phyloP scores from a whole-genome alignment of 1,139 yeast genomes.

The Zygoascus sp. region DNA sequence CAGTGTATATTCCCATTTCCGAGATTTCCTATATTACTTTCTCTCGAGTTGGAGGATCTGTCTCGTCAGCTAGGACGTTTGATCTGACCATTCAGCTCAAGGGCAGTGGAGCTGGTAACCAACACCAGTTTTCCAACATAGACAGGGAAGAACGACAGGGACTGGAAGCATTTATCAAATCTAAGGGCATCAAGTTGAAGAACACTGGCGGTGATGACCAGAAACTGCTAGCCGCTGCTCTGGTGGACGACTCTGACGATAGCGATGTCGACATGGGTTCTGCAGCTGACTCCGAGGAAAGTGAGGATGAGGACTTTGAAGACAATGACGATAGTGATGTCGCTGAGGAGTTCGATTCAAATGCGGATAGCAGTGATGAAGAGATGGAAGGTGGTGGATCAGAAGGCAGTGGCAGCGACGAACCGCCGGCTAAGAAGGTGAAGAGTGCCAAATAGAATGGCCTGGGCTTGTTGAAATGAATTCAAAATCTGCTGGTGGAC shows the following conservation, averaged over 20 bases:
- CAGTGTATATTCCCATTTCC: conserved; percentile 81
- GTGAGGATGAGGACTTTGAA: conserved; percentile 51
- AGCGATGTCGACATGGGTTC: conserved; percentile 37
- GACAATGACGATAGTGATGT: conserved; percentile 69
- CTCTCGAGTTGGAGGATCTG: conserved; percentile 83
- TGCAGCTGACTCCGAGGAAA: conserved; percentile 53
- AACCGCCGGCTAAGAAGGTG: conserved; percentile 23
- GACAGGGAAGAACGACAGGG: conserved; percentile 83
- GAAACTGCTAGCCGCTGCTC: conserved; percentile 69
- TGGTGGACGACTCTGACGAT: conserved; percentile 65
- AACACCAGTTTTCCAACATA: conserved; percentile 84
- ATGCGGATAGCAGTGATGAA: conserved; percentile 48
- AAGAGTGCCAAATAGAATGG: conserved; percentile 3
- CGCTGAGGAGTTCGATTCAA: conserved; percentile 86
- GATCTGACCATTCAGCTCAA: conserved; percentile 78
- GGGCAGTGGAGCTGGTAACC: conserved; percentile 48
- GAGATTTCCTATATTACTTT: conserved; percentile 75
- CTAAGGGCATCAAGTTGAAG: conserved; percentile 74
- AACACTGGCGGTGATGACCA: conserved; percentile 89
- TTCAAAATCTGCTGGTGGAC: too few species aligned
- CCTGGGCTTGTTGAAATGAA: not conserved
- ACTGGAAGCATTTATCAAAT: conserved; percentile 69
- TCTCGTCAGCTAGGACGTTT: conserved; percentile 81
- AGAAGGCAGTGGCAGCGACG: conserved; percentile 33
- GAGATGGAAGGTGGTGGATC: conserved; percentile 40